Evolutionary conservation across 1,284 basidiomycete species (phyloP), one percentile per base, ranked within the genome.

Genomic region (Porogramme epimiltina): DNA sequence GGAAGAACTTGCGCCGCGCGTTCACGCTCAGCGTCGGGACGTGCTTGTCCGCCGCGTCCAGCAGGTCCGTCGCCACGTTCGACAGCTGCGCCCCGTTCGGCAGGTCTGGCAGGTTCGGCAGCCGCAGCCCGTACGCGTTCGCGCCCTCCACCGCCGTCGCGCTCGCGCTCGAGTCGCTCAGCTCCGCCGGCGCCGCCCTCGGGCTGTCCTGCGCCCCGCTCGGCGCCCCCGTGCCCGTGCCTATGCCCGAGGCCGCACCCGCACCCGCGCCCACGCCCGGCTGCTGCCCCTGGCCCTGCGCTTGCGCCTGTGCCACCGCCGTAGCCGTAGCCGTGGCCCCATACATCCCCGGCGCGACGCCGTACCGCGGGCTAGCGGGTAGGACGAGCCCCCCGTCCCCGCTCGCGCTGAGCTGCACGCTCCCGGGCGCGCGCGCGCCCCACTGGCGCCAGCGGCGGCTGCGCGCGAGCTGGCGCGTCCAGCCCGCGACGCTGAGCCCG

Each of bases 1-100:
- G 97, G 74, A 99, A 99, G 71, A 91, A 98, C 72, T 99, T 99
- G 51, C 97, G 81, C 49, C 96, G 80, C n/a, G 92, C 93, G 68
- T 99, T 99, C 56, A 98, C 75, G 39, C 89, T 87, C 52, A 99
- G 73, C 20, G 89, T 92, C n/a, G 93, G 92, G 52, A 95, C 87
- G 53, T 84, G 84, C 70, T 91, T 92, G 70, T 94, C 89, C 2
- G 91, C 92, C 28, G 89, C 91, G 65, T 94, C 90, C 63, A 95
- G 74, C 62, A 92, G 74, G 61, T 93, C 91, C 15, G 84, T 89
- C n/a, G 90, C 91, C 36, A 84, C 84, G 54, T 79, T 77, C 19
- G 82, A 74, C 50, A 84, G 75, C 51, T 73, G 65, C 36, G 66
- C 48, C 15, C 66, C 60, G 47, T 72, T 71, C 28, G 70, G 69